Base-by-base conservation (phyloP, 306 rosid species). In the Prunus mongolica region DNA sequence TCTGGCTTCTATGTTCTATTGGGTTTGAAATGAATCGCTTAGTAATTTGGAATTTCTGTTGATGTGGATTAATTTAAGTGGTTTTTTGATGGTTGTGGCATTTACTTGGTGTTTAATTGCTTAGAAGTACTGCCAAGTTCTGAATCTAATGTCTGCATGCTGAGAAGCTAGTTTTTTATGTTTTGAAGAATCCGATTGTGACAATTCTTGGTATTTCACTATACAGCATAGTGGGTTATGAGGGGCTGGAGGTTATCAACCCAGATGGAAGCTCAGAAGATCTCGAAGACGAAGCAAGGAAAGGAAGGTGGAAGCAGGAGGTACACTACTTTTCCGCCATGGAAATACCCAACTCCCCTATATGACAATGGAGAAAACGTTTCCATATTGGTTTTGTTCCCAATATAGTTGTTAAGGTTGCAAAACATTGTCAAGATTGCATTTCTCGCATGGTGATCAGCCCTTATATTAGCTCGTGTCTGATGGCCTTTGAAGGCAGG, bases 221-320 rank as follows among this genome's bases (percentile, higher is more conserved):
- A 22, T 61, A 22, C 69, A 74, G 77, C 15, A 18, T 74, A 28
- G 52, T 74, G 60, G 96, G 97, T 41, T 87, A 87, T 65, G 98
- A 93, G 84, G 97, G 97, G 65, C 86, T 93, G 13, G 98, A 93
- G 84, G 96, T 93, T 54, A 88, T 93, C 63, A 93, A 93, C 86
- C 98, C 97, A 9, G 97, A 93, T 25, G 97, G 98, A 65, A 93
- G 98, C 12, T 86, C 89, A 60, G 98, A 91, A 34, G 98, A 93
- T 69, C 97, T 87, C 16, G 96, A 86, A 50, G 97, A 90, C 71
- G 98, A 93, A 87, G 90, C 91, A 65, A 85, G 84, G 46, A 91
- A 82, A 87, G 98, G 98, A 85, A 90, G 98, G 87, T 93, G 98
- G 98, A 91, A 82, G 69, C 89, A 86, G 57, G 97, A 93, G 98